Evolutionary conservation across 1,284 basidiomycete species (phyloP).

Genomic region (Irpex lacteus): DNA sequence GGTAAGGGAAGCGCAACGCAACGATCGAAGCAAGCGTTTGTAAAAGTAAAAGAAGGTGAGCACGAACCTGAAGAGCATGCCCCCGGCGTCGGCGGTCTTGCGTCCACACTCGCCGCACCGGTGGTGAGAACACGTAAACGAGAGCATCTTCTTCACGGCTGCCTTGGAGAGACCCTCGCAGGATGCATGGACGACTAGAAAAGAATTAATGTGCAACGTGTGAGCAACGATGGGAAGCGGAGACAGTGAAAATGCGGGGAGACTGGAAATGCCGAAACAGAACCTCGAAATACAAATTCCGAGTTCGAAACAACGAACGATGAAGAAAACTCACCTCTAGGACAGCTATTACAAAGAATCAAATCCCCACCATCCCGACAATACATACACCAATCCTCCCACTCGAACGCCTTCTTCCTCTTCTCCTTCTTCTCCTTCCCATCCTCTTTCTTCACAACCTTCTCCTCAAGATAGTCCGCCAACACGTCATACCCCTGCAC

Average conservation of each 20-base stretch:
- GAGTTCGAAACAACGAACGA: not conserved
- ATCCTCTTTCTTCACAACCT: slow-evolving; percentile 32
- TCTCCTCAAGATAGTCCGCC: slow-evolving; percentile 29
- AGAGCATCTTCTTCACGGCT: slow-evolving; percentile 23
- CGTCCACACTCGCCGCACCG: slow-evolving; percentile 31
- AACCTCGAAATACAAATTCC: not conserved
- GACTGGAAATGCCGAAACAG: not conserved
- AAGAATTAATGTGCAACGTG: not conserved
- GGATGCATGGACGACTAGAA: slow-evolving; percentile 47
- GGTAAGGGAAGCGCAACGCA: too few relatives aligned
- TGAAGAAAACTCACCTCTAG: slow-evolving; percentile 40
- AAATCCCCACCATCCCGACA: slow-evolving; percentile 60
- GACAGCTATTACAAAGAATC: slow-evolving; percentile 45
- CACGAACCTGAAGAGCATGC: slow-evolving; percentile 23
- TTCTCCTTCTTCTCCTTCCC: slow-evolving; percentile 26
- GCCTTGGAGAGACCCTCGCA: slow-evolving; percentile 39
- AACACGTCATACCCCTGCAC: slow-evolving; percentile 47
- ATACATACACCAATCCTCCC: slow-evolving; percentile 54
- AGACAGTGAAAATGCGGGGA: too few relatives aligned
- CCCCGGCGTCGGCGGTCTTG: slow-evolving; percentile 15
- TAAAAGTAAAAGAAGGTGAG: not conserved
- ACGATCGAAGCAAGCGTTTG: too few relatives aligned
- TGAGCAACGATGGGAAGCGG: not conserved
- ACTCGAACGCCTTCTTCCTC: slow-evolving; percentile 34
- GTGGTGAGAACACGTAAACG: slow-evolving; percentile 48